Evolutionary conservation across 1,139 yeast genomes (phyloP), one percentile per base, ranked within the genome.

Genomic region (Zygoascus hellenicus): DNA sequence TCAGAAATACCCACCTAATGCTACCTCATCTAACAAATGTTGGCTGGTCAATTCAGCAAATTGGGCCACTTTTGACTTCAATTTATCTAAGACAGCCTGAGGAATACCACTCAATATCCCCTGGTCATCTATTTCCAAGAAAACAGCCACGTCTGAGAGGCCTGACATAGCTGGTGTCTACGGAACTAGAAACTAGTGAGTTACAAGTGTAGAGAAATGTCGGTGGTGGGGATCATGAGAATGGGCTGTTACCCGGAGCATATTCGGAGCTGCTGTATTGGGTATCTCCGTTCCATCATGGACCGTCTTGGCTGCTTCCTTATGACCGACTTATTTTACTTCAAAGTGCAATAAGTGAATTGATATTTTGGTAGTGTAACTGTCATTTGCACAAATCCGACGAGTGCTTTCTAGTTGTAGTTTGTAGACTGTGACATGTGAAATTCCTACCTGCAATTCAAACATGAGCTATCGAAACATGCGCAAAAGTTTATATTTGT

Each of bases 21-120:
- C 54, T 11, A 81, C 71, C 57, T 77, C 77, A 30, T 77, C 61
- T 17, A 78, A 67, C 16, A 78, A 63, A 42, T 73, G 70, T 52
- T 78, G 79, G 1, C 85, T 75, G 49, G 71, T 68, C 34, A 81
- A 51, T 2, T 72, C 72, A 42, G 78, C 75, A 52, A 69, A 68
- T 50, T 78, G 80, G 2, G 69, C 59, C 1, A 82, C 69, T 51
- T 74, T 75, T 2, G 65, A 60, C 4, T 70, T 66, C 19, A 83
- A 59, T 22, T 68, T 68, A 4, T 63, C 61, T 3, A 61, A 35
- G 31, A 62, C 57, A 6, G 44, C 37, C n/a, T 35, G 49, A 2
- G 66, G 62, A 36, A 62, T 44, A 26, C 52, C 49, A 10, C 55
- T 36, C n/a, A 60, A 48, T 11, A 53, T 42, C 26, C 58, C 46